Evolutionary conservation across 73 alveolate genomes (phyloP).

Genomic region (Durusdinium trenchii): DNA sequence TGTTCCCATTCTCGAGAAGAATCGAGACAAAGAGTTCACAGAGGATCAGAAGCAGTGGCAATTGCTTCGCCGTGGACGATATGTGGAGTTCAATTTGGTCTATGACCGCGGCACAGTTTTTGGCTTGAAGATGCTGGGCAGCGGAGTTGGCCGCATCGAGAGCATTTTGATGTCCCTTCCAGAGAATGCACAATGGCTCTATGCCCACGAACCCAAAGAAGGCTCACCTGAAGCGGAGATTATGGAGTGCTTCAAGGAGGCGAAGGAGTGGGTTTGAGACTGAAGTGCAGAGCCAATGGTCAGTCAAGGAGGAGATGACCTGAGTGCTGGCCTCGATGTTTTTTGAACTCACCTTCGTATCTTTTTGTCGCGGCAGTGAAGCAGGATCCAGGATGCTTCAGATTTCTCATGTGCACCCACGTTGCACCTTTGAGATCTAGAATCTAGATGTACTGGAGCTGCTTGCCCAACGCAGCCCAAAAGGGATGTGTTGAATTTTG

Average conservation of each 20-base stretch:
- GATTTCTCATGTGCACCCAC: slow-evolving; percentile 2
- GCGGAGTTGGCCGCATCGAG: slow-evolving; percentile 96
- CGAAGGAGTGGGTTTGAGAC: slow-evolving; percentile 96
- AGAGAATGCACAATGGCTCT: slow-evolving; percentile 96
- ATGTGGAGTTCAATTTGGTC: slow-evolving; percentile 96
- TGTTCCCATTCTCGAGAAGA: slow-evolving; percentile 96
- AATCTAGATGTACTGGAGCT: neutral
- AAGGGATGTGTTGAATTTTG: neutral
- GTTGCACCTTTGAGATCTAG: neutral
- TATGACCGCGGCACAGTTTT: slow-evolving; percentile 97
- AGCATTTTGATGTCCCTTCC: slow-evolving; percentile 96
- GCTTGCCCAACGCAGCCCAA: neutral
- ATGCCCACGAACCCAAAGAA: slow-evolving; percentile 95
- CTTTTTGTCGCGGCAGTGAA: no score
- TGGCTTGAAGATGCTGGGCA: slow-evolving; percentile 96
- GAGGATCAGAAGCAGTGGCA: slow-evolving; percentile 96
- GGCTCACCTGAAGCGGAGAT: slow-evolving; percentile 95
- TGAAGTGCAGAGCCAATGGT: neutral
- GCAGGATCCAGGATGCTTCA: neutral
- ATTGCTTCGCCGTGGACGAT: slow-evolving; percentile 96
- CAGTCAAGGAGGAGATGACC: neutral
- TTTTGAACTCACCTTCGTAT: slow-evolving; percentile 73
- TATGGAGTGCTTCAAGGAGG: slow-evolving; percentile 95
- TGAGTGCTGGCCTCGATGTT: slow-evolving; percentile 1
- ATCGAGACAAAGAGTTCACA: slow-evolving; percentile 88